phyloP scores from a whole-genome alignment of 2,329 filamentous ascomycete genomes.

The Fusarium citri region DNA sequence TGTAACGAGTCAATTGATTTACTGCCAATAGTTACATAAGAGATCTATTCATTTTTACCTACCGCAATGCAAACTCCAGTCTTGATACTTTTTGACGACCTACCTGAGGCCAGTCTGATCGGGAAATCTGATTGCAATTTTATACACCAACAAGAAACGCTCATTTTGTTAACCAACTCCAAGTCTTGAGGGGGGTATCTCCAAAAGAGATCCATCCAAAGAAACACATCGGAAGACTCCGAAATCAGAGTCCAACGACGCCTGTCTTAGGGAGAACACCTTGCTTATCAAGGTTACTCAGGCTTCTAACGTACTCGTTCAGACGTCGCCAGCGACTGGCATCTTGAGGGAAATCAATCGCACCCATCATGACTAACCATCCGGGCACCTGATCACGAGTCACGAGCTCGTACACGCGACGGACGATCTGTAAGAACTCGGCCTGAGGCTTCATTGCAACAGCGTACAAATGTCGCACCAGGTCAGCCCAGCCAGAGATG shows the following conservation, averaged over 20 bases:
- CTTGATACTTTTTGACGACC: constrained; percentile 2
- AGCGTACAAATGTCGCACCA: constrained; percentile 42
- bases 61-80: constrained; percentile 1
- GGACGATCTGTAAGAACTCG: constrained; percentile 34
- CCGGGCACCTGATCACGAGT: constrained; percentile 30
- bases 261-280: constrained; percentile 24
- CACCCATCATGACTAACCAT: constrained; percentile 38
- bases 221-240: neutral
- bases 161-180: neutral
- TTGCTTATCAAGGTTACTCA: constrained; percentile 41
- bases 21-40: neutral
- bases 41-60: constrained; percentile 13
- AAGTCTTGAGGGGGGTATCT: neutral
- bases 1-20: constrained; percentile 4
- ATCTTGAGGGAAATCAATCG: constrained; percentile 29
- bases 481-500: constrained; percentile 42
- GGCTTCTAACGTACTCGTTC: constrained; percentile 17
- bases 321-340: constrained; percentile 29
- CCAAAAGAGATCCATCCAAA: neutral
- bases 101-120: constrained; percentile 5
- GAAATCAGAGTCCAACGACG: neutral
- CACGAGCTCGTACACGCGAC: constrained; percentile 41
- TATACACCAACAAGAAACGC: neutral
- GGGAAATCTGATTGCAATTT: neutral
- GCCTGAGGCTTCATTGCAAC: constrained; percentile 29